phyloP scores from a whole-genome alignment of 768 basidiomycete genomes.

The Collybiopsis confluens region DNA sequence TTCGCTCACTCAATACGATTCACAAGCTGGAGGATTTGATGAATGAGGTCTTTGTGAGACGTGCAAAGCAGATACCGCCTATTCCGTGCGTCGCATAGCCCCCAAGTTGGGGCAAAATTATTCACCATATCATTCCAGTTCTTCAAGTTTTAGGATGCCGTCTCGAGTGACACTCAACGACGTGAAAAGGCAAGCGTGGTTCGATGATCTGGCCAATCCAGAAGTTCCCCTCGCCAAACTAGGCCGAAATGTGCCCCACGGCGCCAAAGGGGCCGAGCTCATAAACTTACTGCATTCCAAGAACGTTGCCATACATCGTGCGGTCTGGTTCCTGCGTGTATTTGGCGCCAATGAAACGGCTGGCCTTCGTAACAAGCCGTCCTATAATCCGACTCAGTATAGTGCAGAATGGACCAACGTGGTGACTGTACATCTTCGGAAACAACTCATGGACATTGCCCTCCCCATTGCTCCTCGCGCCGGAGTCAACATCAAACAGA shows the following conservation, averaged over 20 bases:
- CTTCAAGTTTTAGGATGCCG: conserved; percentile 73
- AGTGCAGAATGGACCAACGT: conserved; percentile 83
- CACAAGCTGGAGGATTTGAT: conserved; percentile 68
- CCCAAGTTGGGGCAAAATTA: not conserved
- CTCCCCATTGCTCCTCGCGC: conserved; percentile 75
- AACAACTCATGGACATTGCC: conserved; percentile 74
- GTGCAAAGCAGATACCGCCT: conserved; percentile 48
- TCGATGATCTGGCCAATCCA: conserved; percentile 76
- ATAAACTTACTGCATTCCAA: conserved; percentile 75
- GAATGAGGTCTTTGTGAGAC: conserved; percentile 68
- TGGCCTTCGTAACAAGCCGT: conserved; percentile 70
- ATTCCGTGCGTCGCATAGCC: conserved; percentile 53
- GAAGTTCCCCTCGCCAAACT: conserved; percentile 77
- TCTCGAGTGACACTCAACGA: conserved; percentile 81
- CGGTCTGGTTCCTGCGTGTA: conserved; percentile 85
- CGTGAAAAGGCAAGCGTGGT: conserved; percentile 76
- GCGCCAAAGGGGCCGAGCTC: conserved; percentile 80
- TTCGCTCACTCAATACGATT: conserved; percentile 50
- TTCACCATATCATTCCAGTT: conserved; percentile 27
- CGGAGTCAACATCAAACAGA: conserved; percentile 77
- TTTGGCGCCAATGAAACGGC: conserved; percentile 87
- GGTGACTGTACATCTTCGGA: conserved; percentile 77
- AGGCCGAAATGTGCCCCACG: conserved; percentile 83
- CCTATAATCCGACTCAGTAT: conserved; percentile 80
- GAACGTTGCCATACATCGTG: conserved; percentile 73